phyloP scores from a whole-genome alignment of 1,139 yeast species.

The Scheffersomyces segobiensis region DNA sequence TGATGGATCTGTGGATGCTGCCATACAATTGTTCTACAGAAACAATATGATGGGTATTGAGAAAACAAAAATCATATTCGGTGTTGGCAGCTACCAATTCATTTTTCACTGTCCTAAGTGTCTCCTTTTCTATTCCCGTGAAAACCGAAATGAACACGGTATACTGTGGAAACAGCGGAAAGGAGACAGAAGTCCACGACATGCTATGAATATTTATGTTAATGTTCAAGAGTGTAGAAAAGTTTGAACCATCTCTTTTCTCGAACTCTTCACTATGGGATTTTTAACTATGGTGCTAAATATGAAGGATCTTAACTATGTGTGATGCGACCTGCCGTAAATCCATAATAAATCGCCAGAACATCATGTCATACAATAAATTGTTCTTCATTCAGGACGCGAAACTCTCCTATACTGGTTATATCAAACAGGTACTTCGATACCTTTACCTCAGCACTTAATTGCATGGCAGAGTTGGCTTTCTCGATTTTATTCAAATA shows the following conservation, averaged over 20 bases:
- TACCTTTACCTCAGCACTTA: too few relatives aligned
- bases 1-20: slow-evolving; percentile 37
- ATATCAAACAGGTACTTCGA: too few relatives aligned
- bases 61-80: slow-evolving; percentile 42
- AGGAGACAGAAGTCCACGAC: slow-evolving; percentile 9
- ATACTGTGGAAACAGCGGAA: slow-evolving; percentile 37
- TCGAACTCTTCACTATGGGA: neutral
- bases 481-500: too few relatives aligned
- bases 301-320: neutral
- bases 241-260: neutral
- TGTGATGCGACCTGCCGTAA: neutral
- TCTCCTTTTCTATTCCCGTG: slow-evolving; percentile 16
- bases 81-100: slow-evolving; percentile 31
- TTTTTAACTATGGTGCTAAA: neutral
- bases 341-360: neutral
- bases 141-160: slow-evolving; percentile 26
- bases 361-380: neutral
- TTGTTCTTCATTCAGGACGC: too few relatives aligned
- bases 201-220: neutral
- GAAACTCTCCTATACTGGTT: too few relatives aligned
- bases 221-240: neutral
- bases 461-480: too few relatives aligned
- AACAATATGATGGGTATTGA: slow-evolving; percentile 37
- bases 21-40: slow-evolving; percentile 38
- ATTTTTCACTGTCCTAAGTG: slow-evolving; percentile 26